Conservation (phyloP, 495 filamentous ascomycete species). For the Penicillium waksmanii region DNA sequence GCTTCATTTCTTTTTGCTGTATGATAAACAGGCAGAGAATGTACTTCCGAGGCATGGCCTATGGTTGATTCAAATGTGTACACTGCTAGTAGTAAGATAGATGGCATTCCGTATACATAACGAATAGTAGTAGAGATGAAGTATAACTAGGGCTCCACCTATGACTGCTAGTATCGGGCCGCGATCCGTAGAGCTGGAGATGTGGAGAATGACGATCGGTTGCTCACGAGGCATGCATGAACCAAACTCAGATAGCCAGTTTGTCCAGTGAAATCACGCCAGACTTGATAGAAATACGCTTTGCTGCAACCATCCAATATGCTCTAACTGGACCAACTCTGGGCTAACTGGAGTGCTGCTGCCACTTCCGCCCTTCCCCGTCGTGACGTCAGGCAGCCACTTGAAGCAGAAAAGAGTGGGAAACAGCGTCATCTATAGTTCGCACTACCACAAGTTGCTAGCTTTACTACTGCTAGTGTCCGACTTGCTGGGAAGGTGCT, state of each 20-base stretch:
- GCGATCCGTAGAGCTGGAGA: neutral
- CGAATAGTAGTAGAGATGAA: too few relatives aligned
- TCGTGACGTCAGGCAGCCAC: constrained; percentile 33
- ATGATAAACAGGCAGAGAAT: constrained; percentile 16
- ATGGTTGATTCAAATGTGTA: neutral
- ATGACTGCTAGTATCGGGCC: too few relatives aligned
- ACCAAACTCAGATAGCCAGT: neutral
- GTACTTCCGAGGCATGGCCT: neutral
- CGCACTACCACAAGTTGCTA: constrained; percentile 11
- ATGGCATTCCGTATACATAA: too few relatives aligned
- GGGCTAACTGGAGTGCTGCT: neutral
- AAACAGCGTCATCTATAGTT: constrained; percentile 31
- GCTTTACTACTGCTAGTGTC: neutral
- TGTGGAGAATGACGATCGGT: constrained; percentile 46
- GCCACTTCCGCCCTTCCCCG: constrained; percentile 28
- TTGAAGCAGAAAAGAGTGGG: constrained; percentile 24
- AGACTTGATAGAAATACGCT: too few relatives aligned
- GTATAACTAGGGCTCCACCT: too few relatives aligned
- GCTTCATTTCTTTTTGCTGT: constrained; percentile 13
- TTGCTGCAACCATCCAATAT: neutral
- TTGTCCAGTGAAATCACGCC: constrained; percentile 6
- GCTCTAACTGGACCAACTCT: constrained; percentile 1
- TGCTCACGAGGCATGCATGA: constrained; percentile 32
- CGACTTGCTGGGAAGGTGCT: neutral
- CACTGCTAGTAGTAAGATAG: neutral